Conservation (phyloP, 163 green algal genomes). For the Chlorella variabilis region DNA sequence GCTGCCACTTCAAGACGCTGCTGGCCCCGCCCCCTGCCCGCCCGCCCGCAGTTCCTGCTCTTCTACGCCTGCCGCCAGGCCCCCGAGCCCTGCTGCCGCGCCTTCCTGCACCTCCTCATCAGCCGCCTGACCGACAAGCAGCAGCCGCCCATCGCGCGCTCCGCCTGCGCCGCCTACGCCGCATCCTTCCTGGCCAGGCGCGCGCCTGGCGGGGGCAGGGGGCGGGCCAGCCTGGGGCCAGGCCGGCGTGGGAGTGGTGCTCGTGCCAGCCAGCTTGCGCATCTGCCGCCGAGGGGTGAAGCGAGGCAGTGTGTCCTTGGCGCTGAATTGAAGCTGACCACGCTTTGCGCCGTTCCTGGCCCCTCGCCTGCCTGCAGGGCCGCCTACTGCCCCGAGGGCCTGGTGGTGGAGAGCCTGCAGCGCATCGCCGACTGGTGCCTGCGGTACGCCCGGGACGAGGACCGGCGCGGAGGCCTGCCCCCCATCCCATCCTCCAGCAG, state of each 20-base stretch:
- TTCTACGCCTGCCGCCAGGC: constrained; percentile 68
- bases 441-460: constrained; percentile 53
- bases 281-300: too few relatives aligned
- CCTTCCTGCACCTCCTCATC: constrained; percentile 71
- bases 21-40: background rate
- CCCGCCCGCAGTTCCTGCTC: constrained; percentile 73
- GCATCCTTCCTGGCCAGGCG: constrained; percentile 67
- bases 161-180: constrained; percentile 80
- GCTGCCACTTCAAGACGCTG: too few relatives aligned
- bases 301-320: too few relatives aligned
- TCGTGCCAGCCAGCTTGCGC: too few relatives aligned
- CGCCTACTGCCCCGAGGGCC: constrained; percentile 57
- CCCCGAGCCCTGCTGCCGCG: constrained; percentile 54
- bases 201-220: too few relatives aligned
- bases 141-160: constrained; percentile 66
- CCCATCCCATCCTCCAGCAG: constrained; percentile 38
- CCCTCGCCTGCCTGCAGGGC: too few relatives aligned
- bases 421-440: constrained; percentile 56
- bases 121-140: constrained; percentile 55
- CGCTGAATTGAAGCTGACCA: too few relatives aligned
- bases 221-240: too few relatives aligned
- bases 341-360: too few relatives aligned
- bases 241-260: too few relatives aligned
- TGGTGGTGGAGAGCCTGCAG: constrained; percentile 65
- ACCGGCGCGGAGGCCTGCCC: constrained; percentile 43